A percentile compares a stretch with the other conserved stretches of the same genome.
phyloP scores from a whole-genome alignment of 2,329 filamentous ascomycete genomes.

The Reticulascus tulasneorum region DNA sequence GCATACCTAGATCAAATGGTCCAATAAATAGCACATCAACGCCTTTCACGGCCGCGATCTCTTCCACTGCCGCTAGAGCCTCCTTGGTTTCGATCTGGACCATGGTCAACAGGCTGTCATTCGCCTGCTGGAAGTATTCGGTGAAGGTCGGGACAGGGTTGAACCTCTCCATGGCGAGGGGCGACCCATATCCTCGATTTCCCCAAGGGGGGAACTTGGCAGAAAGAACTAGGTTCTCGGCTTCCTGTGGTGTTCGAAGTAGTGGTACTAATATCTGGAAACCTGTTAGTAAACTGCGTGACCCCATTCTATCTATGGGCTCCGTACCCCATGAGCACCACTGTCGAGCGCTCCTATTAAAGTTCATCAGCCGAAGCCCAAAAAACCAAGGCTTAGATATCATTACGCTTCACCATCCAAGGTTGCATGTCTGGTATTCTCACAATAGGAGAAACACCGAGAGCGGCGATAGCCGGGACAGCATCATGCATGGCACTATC shows the following conservation, averaged over 20 bases:
- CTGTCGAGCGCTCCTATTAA: constrained; percentile 49
- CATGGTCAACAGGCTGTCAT: constrained; percentile 56
- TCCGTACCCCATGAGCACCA: constrained; percentile 50
- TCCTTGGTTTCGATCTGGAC: constrained; percentile 66
- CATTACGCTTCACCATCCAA: constrained; percentile 54
- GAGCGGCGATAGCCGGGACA: constrained; percentile 46
- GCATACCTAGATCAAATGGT: constrained; percentile 57
- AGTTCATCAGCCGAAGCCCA: background rate
- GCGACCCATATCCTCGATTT: constrained; percentile 51
- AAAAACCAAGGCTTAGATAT: background rate
- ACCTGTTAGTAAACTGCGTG: constrained; percentile 3
- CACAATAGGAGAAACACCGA: constrained; percentile 38
- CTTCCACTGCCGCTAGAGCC: constrained; percentile 56
- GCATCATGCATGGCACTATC: constrained; percentile 50
- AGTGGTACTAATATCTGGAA: constrained; percentile 47
- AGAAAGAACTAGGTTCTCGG: constrained; percentile 43
- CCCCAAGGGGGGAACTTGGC: constrained; percentile 56
- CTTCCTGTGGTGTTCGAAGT: constrained; percentile 50
- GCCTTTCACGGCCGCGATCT: constrained; percentile 56
- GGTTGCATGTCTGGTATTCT: constrained; percentile 54
- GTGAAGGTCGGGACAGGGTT: constrained; percentile 42
- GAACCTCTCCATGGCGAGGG: constrained; percentile 49
- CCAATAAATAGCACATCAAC: constrained; percentile 64
- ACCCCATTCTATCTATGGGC: background rate
- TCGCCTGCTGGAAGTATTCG: constrained; percentile 54